Evolutionary conservation across 768 basidiomycete species (phyloP).

Genomic region (Ramaria rubella): DNA sequence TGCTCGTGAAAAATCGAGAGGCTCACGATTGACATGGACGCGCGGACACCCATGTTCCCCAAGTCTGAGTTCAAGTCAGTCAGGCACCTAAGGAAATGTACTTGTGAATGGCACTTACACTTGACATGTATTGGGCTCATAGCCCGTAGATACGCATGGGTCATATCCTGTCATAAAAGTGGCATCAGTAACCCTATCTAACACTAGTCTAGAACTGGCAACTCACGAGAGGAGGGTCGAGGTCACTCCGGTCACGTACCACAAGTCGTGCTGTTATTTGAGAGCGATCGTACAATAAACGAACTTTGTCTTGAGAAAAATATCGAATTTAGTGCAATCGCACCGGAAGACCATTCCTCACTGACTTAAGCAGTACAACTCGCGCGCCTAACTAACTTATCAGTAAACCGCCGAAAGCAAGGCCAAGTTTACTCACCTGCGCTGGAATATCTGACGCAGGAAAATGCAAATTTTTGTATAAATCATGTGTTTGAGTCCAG

Average conservation of each 20-base stretch:
- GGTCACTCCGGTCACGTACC: constrained; percentile 52
- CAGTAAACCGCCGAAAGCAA: neutral
- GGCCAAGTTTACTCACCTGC: constrained; percentile 38
- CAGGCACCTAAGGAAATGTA: too few relatives aligned
- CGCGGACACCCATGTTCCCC: constrained; percentile 74
- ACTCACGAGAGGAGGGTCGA: constrained; percentile 58
- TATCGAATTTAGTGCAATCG: neutral
- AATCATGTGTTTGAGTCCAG: constrained; percentile 64
- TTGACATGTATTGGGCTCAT: constrained; percentile 85
- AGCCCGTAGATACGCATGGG: constrained; percentile 75
- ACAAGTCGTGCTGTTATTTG: constrained; percentile 71
- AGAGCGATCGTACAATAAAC: constrained; percentile 65
- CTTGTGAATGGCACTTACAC: constrained; percentile 52
- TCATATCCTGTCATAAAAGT: constrained; percentile 55
- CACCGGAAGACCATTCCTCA: neutral
- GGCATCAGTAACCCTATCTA: neutral
- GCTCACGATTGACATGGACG: constrained; percentile 79
- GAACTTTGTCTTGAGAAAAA: constrained; percentile 58
- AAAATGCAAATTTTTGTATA: constrained; percentile 68
- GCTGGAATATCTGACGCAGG: constrained; percentile 64
- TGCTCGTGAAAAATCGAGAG: neutral
- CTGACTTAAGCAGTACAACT: constrained; percentile 16
- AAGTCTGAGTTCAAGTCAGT: too few relatives aligned
- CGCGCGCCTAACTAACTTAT: constrained; percentile 13
- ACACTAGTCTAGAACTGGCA: too few relatives aligned